These are phyloP conservation scores for Sporothrix mexicana DNA, from an alignment of 2,329 filamentous ascomycete species.

Conservation along the genomic window DNA sequence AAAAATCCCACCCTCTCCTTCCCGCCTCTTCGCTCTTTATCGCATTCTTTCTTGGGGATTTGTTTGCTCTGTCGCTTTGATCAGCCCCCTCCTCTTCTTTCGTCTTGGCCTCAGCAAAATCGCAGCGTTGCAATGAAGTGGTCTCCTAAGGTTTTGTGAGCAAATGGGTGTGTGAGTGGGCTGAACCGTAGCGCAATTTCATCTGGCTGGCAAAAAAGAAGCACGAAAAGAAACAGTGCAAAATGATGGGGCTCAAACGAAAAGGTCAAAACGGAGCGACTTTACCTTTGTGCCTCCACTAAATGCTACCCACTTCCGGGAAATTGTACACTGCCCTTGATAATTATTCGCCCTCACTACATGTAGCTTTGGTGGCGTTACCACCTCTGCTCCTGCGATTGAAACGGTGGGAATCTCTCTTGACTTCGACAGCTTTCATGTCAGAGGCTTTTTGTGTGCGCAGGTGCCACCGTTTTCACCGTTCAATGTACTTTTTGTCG, in stretches of 20 bases:
- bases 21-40: neutral
- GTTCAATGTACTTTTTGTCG: too few relatives aligned
- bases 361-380: too few relatives aligned
- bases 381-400: too few relatives aligned
- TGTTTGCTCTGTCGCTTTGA: neutral
- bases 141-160: neutral
- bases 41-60: neutral
- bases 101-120: neutral
- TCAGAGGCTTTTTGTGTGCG: too few relatives aligned
- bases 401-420: too few relatives aligned
- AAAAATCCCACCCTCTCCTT: conserved; percentile 5
- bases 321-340: too few relatives aligned
- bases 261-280: conserved; percentile 16
- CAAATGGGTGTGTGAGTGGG: conserved; percentile 7
- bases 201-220: neutral
- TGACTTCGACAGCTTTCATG: too few relatives aligned
- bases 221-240: neutral
- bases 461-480: too few relatives aligned
- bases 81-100: neutral
- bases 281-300: conserved; percentile 14
- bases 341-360: too few relatives aligned
- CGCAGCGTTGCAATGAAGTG: conserved; percentile 16
- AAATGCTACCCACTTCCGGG: neutral
- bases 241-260: neutral
- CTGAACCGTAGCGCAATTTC: conserved; percentile 21